Conservation (phyloP, 345 rosid species). For the Eucalyptus erythrocorys region DNA sequence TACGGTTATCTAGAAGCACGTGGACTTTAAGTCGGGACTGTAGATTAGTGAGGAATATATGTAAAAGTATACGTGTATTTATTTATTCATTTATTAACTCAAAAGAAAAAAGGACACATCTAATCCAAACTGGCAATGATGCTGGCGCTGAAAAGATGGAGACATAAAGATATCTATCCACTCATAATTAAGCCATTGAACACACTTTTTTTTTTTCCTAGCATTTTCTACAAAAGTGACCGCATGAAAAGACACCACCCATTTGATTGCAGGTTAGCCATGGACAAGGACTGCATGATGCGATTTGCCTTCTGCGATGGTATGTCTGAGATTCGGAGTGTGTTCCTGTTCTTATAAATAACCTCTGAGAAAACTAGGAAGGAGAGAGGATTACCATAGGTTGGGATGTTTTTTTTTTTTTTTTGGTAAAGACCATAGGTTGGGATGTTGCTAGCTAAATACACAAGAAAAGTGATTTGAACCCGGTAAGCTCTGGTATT, state of each 20-base stretch:
- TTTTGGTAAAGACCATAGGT: not conserved
- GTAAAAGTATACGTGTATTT: not conserved
- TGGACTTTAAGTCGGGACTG: not conserved
- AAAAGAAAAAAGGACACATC: not conserved
- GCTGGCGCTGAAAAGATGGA: not conserved
- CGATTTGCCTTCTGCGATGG: not conserved
- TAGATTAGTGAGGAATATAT: not conserved
- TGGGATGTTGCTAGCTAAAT: not conserved
- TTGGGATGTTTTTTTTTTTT: not conserved
- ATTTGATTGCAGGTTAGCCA: not conserved
- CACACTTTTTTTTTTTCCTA: not conserved
- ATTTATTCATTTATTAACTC: not conserved
- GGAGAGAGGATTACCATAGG: not conserved
- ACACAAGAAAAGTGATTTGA: not conserved
- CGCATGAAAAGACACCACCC: not conserved
- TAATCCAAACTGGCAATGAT: not conserved
- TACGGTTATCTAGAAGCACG: not conserved
- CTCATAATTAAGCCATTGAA: not conserved
- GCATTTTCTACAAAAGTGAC: not conserved
- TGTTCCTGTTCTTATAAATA: not conserved
- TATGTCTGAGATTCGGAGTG: not conserved
- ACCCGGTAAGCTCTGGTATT: not conserved
- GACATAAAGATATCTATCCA: not conserved
- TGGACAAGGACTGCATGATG: not conserved
- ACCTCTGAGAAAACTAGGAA: not conserved